phyloP scores from a whole-genome alignment of 352 stramenopile species.

The Blastocystis sp. region DNA sequence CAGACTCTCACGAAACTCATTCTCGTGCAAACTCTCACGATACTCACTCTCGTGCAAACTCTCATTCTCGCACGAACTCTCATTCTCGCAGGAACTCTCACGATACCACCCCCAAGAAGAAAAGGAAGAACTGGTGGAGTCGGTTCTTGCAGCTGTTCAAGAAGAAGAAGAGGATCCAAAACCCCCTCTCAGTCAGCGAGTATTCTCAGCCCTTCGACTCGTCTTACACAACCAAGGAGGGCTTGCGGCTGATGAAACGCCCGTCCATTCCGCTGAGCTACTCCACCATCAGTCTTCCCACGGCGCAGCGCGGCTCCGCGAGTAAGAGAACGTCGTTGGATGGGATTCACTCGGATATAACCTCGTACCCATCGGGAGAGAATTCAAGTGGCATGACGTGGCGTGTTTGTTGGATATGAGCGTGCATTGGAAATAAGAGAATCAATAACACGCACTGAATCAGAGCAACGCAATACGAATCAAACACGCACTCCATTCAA shows the following conservation, averaged over 20 bases:
- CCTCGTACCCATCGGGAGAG: no score
- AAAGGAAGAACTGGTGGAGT: conserved; percentile 21
- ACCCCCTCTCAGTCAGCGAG: not conserved
- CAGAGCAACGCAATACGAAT: no score
- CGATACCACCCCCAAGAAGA: no score
- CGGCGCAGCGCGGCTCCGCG: not conserved
- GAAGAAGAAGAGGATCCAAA: conserved; percentile 4
- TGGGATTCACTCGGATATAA: not conserved
- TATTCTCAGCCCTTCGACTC: not conserved
- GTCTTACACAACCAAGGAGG: not conserved
- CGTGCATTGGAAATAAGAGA: no score
- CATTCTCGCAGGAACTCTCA: no score
- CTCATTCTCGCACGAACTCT: no score
- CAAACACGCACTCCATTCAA: no score
- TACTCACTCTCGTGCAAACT: not conserved
- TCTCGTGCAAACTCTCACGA: not conserved
- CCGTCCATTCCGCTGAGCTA: no score
- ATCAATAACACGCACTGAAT: no score
- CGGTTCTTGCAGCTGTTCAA: conserved; percentile 10
- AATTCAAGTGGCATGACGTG: no score
- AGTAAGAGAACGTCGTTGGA: not conserved
- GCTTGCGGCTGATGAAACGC: not conserved
- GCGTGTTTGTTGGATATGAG: no score
- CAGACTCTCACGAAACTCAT: not conserved
- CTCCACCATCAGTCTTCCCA: not conserved